These are phyloP conservation scores for Umbelopsis sp. DNA, from an alignment of 192 early-diverging fungal genomes.

Conservation along the genomic window DNA sequence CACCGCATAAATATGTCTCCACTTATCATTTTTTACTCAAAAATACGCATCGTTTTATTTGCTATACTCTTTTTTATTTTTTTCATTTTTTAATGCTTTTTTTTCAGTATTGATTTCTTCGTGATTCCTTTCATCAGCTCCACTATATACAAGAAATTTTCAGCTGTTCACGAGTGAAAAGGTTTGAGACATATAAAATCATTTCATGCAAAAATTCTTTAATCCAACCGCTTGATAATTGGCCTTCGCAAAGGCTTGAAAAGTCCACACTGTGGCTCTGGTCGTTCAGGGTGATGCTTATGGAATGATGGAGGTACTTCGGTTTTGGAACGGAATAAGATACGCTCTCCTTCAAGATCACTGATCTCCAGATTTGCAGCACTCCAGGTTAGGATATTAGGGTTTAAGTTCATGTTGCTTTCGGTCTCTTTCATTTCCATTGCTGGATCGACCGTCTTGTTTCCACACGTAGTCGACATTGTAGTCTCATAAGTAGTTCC, in stretches of 20 bases:
- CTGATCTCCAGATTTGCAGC: constrained; percentile 1
- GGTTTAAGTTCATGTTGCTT: neutral
- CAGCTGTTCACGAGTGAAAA: no score
- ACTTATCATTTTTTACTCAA: no score
- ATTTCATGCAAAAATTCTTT: neutral
- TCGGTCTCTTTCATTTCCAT: constrained; percentile 9
- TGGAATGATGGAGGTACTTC: constrained; percentile 1
- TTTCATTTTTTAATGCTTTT: neutral
- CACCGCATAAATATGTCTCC: no score
- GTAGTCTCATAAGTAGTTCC: constrained; percentile 16
- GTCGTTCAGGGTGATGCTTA: constrained; percentile 4
- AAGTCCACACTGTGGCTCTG: neutral
- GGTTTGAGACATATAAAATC: neutral
- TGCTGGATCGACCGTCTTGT: constrained; percentile 9
- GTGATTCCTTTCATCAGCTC: neutral
- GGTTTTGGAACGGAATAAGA: neutral
- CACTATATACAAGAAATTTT: neutral
- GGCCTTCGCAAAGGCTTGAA: neutral
- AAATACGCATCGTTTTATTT: neutral
- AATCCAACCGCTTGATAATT: neutral
- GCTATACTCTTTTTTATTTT: neutral
- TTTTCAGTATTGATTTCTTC: neutral
- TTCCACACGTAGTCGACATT: neutral
- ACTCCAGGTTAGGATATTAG: neutral
- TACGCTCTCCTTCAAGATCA: constrained; percentile 11